These are phyloP conservation scores for Ustilago nuda DNA, from an alignment of 1,284 basidiomycete genomes.

Conservation along the genomic window DNA sequence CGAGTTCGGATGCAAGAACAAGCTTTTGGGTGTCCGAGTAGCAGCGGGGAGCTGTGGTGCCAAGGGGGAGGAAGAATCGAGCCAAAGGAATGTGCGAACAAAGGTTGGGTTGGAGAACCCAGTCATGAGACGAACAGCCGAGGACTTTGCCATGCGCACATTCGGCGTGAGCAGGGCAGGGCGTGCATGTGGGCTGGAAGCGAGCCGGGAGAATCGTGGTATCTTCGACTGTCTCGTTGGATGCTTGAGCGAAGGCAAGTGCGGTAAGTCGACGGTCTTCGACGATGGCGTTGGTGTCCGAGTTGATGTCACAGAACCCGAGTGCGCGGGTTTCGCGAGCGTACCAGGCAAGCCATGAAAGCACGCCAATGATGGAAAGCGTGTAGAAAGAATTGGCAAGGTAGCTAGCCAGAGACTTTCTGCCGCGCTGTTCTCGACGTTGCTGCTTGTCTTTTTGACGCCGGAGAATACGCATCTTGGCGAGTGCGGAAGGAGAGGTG, in stretches of 20 bases:
- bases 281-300: slow-evolving; percentile 43
- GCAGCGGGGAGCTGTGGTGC: slow-evolving; percentile 42
- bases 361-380: slow-evolving; percentile 11
- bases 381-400: slow-evolving; percentile 11
- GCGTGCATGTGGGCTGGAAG: slow-evolving; percentile 55
- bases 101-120: slow-evolving; percentile 48
- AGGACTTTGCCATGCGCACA: slow-evolving; percentile 50
- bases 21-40: slow-evolving; percentile 65
- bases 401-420: slow-evolving; percentile 18
- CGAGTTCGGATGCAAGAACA: slow-evolving; percentile 59
- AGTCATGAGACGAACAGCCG: slow-evolving; percentile 57
- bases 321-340: slow-evolving; percentile 51
- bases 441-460: slow-evolving; percentile 38
- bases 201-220: slow-evolving; percentile 30
- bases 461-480: slow-evolving; percentile 37
- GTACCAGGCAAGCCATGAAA: slow-evolving; percentile 54
- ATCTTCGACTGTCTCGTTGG: slow-evolving; percentile 42
- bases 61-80: slow-evolving; percentile 43
- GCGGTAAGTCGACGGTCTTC: slow-evolving; percentile 33
- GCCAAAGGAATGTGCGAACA: slow-evolving; percentile 52
- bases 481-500: slow-evolving; percentile 37
- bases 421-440: slow-evolving; percentile 5
- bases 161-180: slow-evolving; percentile 58
- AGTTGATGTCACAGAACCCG: slow-evolving; percentile 60
- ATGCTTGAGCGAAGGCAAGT: slow-evolving; percentile 30